These are phyloP conservation scores for Leccinum pachyderme DNA, from an alignment of 1,284 basidiomycete genomes.

Conservation along the genomic window DNA sequence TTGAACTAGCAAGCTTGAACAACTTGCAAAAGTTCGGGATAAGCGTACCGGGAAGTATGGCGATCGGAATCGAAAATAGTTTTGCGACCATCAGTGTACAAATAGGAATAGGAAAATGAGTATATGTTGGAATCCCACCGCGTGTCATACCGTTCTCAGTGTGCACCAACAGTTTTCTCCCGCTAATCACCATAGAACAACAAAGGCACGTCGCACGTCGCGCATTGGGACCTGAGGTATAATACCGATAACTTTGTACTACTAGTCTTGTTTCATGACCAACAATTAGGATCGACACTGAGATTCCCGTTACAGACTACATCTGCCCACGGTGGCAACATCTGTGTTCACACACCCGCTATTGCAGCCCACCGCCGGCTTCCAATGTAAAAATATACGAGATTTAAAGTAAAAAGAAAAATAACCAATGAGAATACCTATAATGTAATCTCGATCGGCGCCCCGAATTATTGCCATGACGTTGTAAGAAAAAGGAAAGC, in stretches of 20 bases:
- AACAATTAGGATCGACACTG: too few relatives aligned
- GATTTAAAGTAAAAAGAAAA: background rate
- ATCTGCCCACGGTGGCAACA: too few relatives aligned
- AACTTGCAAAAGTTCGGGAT: background rate
- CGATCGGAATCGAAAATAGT: background rate
- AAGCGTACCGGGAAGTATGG: background rate
- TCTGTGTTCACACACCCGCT: too few relatives aligned
- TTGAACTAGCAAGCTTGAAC: conserved; percentile 3
- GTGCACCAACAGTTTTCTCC: background rate
- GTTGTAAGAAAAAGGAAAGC: background rate
- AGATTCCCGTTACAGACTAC: too few relatives aligned
- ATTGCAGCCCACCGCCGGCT: too few relatives aligned
- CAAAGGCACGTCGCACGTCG: too few relatives aligned
- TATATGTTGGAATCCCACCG: background rate
- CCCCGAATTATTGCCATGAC: background rate
- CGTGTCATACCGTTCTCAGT: background rate
- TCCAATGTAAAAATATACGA: background rate
- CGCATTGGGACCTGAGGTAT: too few relatives aligned
- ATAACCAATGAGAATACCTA: background rate
- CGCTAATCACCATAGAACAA: too few relatives aligned
- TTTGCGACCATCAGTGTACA: background rate
- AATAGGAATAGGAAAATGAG: background rate
- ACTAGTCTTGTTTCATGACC: too few relatives aligned
- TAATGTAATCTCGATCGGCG: background rate
- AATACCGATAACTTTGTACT: too few relatives aligned